A percentile compares a stretch with the other conserved stretches of the same genome.
phyloP scores from a whole-genome alignment of 805 yeast genomes.

The Saturnispora galanensis region DNA sequence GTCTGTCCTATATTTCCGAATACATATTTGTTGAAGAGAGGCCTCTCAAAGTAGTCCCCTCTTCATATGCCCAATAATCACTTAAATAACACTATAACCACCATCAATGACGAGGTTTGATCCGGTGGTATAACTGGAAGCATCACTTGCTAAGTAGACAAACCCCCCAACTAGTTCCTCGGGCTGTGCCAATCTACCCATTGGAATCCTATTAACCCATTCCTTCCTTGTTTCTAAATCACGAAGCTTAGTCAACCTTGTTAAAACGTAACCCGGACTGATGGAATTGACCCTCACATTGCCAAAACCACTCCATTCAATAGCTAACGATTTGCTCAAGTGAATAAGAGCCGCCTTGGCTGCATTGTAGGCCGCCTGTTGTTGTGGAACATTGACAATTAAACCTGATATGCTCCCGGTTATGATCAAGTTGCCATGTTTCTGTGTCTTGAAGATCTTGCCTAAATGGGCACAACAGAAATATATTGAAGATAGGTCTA shows the following conservation, averaged over 20 bases:
- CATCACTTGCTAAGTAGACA: slow-evolving; percentile 70
- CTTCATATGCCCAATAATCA: background rate
- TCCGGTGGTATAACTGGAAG: slow-evolving; percentile 73
- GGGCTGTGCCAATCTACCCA: slow-evolving; percentile 69
- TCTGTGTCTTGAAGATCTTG: slow-evolving; percentile 58
- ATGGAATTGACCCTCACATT: slow-evolving; percentile 79
- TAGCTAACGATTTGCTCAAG: slow-evolving; percentile 66
- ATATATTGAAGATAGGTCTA: slow-evolving; percentile 73
- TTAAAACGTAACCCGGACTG: slow-evolving; percentile 79
- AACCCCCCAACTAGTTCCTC: slow-evolving; percentile 74
- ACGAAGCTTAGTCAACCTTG: slow-evolving; percentile 49
- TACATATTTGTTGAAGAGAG: background rate
- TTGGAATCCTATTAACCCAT: slow-evolving; percentile 48
- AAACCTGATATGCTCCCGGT: slow-evolving; percentile 89
- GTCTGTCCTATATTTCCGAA: too few relatives aligned
- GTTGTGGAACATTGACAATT: slow-evolving; percentile 78
- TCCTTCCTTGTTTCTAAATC: slow-evolving; percentile 34
- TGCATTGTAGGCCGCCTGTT: slow-evolving; percentile 78
- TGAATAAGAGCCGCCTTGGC: slow-evolving; percentile 81
- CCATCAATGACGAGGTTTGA: slow-evolving; percentile 72
- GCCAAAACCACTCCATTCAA: slow-evolving; percentile 73
- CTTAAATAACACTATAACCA: slow-evolving; percentile 49
- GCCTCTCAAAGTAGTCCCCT: background rate
- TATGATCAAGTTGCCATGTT: slow-evolving; percentile 67
- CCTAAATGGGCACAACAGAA: slow-evolving; percentile 74